Evolutionary conservation across 2,329 filamentous ascomycete genomes (phyloP).

Genomic region (Paradendryphiella salina): DNA sequence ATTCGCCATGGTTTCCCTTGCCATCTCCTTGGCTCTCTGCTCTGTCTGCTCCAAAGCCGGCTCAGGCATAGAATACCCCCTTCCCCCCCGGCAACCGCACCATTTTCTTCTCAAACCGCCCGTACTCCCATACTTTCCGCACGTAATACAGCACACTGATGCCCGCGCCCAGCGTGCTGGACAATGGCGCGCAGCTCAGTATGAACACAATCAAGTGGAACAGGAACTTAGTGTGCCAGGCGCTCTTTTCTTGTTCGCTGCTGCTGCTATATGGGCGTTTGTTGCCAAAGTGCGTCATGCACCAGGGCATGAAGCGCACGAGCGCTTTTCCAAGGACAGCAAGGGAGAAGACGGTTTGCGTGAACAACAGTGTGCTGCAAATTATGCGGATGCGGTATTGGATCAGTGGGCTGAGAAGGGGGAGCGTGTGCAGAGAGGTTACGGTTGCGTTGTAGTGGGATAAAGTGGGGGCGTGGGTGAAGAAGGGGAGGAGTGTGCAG

Average conservation of each 20-base stretch:
- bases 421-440: neutral
- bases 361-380: neutral
- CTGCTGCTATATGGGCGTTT: neutral
- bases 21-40: neutral
- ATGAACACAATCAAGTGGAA: conserved; percentile 5
- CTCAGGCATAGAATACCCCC: conserved; percentile 12
- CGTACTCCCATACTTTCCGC: conserved; percentile 7
- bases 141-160: conserved; percentile 7
- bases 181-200: conserved; percentile 4
- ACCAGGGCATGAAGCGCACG: conserved; percentile 5
- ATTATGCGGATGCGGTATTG: neutral
- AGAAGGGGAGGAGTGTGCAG: neutral
- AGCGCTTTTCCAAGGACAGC: conserved; percentile 6
- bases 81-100: conserved; percentile 1
- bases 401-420: neutral
- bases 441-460: neutral
- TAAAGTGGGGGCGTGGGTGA: neutral
- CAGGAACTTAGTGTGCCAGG: neutral
- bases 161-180: neutral
- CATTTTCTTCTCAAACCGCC: conserved; percentile 3
- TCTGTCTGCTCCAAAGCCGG: neutral
- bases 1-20: neutral
- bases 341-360: conserved; percentile 1
- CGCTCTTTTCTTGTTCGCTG: neutral
- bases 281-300: neutral